Percentiles rank a stretch among this genome's conserved stretches.
Conservation (phyloP, 495 filamentous ascomycete genomes). For the Oleoguttula mirabilis region DNA sequence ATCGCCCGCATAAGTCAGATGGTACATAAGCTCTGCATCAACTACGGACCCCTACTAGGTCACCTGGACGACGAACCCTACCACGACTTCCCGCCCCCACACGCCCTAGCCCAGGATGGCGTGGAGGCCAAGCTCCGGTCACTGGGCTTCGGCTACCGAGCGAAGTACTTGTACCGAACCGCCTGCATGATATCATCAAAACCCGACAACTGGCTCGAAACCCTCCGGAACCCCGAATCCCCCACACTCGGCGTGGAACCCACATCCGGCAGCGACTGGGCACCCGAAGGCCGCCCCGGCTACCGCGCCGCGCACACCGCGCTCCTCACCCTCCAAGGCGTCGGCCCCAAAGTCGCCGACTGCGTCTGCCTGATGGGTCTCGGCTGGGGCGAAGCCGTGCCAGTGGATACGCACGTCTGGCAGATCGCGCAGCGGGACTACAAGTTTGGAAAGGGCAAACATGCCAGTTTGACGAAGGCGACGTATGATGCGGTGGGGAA, state of each 20-base stretch:
- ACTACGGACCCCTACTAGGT: constrained; percentile 71
- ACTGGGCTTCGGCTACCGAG: constrained; percentile 89
- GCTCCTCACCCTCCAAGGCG: constrained; percentile 65
- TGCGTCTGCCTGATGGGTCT: constrained; percentile 95
- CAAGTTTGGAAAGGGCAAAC: constrained; percentile 71
- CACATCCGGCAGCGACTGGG: constrained; percentile 38
- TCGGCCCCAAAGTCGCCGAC: constrained; percentile 93
- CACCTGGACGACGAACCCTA: constrained; percentile 51
- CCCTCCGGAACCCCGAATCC: constrained; percentile 62
- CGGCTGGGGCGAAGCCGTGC: constrained; percentile 91
- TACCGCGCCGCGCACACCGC: constrained; percentile 76
- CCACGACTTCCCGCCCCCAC: constrained; percentile 75
- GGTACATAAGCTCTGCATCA: constrained; percentile 80
- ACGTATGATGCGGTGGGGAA: constrained; percentile 86
- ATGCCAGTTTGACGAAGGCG: constrained; percentile 73
- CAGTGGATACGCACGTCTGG: constrained; percentile 97
- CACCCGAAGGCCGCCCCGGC: constrained; percentile 47
- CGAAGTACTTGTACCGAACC: constrained; percentile 79
- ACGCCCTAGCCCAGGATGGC: constrained; percentile 50
- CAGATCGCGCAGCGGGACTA: constrained; percentile 96
- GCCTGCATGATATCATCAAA: constrained; percentile 60
- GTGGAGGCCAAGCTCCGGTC: constrained; percentile 68
- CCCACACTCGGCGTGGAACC: constrained; percentile 43
- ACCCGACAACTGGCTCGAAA: constrained; percentile 61
- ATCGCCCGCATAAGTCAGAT: constrained; percentile 90